A percentile compares a stretch with the other conserved stretches of the same genome.
phyloP scores from a whole-genome alignment of 768 basidiomycete species.

The Tulasnella sp. region DNA sequence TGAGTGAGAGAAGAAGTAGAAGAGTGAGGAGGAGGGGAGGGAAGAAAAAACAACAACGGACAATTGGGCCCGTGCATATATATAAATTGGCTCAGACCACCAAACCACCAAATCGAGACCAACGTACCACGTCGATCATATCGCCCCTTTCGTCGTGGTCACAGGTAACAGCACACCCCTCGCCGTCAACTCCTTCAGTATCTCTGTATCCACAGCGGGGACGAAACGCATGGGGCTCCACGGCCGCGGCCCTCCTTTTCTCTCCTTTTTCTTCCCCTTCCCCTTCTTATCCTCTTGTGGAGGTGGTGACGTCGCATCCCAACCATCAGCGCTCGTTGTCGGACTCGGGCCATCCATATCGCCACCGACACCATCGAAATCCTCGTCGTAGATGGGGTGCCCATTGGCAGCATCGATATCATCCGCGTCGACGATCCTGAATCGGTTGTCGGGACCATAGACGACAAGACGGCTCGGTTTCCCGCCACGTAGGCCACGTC shows the following conservation, averaged over 20 bases:
- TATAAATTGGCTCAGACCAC: too few species aligned
- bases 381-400: neutral
- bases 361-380: neutral
- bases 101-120: too few species aligned
- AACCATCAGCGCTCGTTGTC: too few species aligned
- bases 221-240: conserved; percentile 11
- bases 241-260: neutral
- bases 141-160: too few species aligned
- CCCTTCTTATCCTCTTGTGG: neutral
- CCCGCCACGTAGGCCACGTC: conserved; percentile 6
- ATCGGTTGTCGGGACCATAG: conserved; percentile 10
- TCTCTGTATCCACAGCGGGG: conserved; percentile 7
- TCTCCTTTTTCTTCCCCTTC: conserved; percentile 2
- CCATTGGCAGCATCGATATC: neutral
- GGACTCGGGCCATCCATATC: too few species aligned
- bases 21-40: too few species aligned
- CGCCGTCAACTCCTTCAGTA: conserved; percentile 7
- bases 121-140: too few species aligned
- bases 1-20: too few species aligned
- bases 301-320: too few species aligned
- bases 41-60: too few species aligned
- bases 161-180: neutral
- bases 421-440: conserved; percentile 5
- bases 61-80: too few species aligned
- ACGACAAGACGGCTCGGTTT: conserved; percentile 13